Evolutionary conservation across 2,329 filamentous ascomycete genomes (phyloP), one percentile per base, ranked within the genome.

Genomic region (Fusarium fujikuroi): DNA sequence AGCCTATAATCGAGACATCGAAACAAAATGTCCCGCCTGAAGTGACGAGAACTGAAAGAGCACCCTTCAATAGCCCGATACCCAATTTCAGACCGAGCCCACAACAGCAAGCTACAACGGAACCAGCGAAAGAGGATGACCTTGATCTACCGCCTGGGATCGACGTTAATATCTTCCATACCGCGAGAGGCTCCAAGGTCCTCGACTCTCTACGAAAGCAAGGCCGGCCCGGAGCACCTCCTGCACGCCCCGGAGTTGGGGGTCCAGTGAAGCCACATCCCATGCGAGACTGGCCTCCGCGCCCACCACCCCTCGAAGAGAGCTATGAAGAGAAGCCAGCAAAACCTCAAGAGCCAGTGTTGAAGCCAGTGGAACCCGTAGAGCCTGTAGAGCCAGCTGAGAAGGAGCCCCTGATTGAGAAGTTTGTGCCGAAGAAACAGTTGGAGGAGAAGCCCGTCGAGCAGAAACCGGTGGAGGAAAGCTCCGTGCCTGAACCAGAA

Each of bases 161-260:
- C 28, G 81, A 87, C 60, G 73, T 87, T 57, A 84, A 86, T 54
- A 77, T 88, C 25, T 89, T 89, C 61, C 85, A 85, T 64, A 87
- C 86, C 4, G 76, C 74, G 19, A 80, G 81, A 32, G 86, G 84
- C 7, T 85, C 86, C 5, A 83, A 83, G 47, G 81, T 88, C 12
- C 60, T 88, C 42, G 79, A 81, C 3, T 82, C 82, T 3, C 28
- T 83, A n/a, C 75, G 78, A 25, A 80, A 81, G 43, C 76, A 78
- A 50, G 63, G 63, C n/a, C 66, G 54, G 12, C 54, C 73, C 9
- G 59, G 52, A 23, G 50, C 64, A 16, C 63, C 63, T 7, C 52
- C 64, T 9, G 56, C 60, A 11, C 72, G 44, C 3, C 62, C 66
- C 25, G 60, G 60, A 39, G 52, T 69, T n/a, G 67, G 75, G 9